Evolutionary conservation across 2,329 filamentous ascomycete genomes (phyloP).

Genomic region (Hymenoscyphus fraxineus): DNA sequence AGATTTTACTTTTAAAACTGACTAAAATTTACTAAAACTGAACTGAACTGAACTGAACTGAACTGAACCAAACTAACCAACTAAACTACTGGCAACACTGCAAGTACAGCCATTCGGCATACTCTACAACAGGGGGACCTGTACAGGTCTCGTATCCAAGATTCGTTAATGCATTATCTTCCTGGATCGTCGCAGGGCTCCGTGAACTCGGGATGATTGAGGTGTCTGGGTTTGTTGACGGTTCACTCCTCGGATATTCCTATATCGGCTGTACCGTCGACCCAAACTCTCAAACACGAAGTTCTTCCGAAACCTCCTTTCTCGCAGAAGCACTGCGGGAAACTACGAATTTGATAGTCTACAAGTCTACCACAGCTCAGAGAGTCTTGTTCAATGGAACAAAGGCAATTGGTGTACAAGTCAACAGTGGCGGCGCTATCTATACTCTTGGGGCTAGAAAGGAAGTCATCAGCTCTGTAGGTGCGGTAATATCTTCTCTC

Average conservation of each 20-base stretch:
- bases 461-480: constrained; percentile 43
- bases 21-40: too few species aligned
- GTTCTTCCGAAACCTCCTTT: constrained; percentile 16
- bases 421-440: constrained; percentile 24
- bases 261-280: constrained; percentile 17
- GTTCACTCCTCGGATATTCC: constrained; percentile 13
- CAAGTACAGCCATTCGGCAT: not conserved
- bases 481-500: constrained; percentile 27
- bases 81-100: too few species aligned
- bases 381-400: constrained; percentile 21
- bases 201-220: constrained; percentile 6
- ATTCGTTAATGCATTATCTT: constrained; percentile 11
- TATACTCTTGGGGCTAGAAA: constrained; percentile 21
- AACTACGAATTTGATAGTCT: constrained; percentile 14
- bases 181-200: constrained; percentile 15
- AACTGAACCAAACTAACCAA: too few species aligned
- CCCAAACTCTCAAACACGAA: constrained; percentile 13
- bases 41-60: too few species aligned
- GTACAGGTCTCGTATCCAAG: not conserved
- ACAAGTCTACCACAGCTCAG: constrained; percentile 14
- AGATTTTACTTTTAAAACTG: too few species aligned
- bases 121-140: not conserved
- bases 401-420: constrained; percentile 41
- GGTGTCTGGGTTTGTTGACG: constrained; percentile 19
- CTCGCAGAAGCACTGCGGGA: constrained; percentile 10